These are phyloP conservation scores for apple (Malus domestica) DNA, from an alignment of 306 rosid genomes.

Conservation along the genomic window DNA sequence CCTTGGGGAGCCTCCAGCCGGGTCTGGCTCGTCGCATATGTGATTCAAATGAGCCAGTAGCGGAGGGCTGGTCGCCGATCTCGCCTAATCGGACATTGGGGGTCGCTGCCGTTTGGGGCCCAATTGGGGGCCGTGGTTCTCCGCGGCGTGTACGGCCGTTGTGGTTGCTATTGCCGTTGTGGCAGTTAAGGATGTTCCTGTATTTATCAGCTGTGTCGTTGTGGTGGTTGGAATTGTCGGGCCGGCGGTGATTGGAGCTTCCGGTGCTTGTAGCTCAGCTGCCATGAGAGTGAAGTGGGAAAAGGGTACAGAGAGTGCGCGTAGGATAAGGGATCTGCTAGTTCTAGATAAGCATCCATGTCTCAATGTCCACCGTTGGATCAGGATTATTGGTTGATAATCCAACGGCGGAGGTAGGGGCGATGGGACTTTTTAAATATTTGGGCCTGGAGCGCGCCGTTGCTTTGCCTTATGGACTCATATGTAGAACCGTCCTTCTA, in stretches of 20 bases:
- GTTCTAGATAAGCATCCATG: constrained; percentile 1
- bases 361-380: constrained; percentile 9
- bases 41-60: constrained; percentile 28
- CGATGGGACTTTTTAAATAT: neutral
- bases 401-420: neutral
- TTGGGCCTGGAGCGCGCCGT: neutral
- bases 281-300: constrained; percentile 33
- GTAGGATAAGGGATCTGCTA: constrained; percentile 24
- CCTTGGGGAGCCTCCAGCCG: constrained; percentile 40
- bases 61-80: constrained; percentile 55
- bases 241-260: constrained; percentile 26
- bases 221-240: constrained; percentile 1
- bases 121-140: constrained; percentile 4
- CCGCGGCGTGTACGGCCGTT: constrained; percentile 16
- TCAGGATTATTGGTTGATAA: neutral
- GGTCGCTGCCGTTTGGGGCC: constrained; percentile 58
- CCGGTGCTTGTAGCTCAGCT: constrained; percentile 38
- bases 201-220: neutral
- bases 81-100: constrained; percentile 74
- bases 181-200: neutral
- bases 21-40: constrained; percentile 35
- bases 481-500: too few species aligned
- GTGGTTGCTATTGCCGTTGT: neutral
- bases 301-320: constrained; percentile 17
- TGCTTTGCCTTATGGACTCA: neutral